These are phyloP conservation scores for Neophaeococcomyces aloes DNA, from an alignment of 2,329 filamentous ascomycete species.

Conservation along the genomic window DNA sequence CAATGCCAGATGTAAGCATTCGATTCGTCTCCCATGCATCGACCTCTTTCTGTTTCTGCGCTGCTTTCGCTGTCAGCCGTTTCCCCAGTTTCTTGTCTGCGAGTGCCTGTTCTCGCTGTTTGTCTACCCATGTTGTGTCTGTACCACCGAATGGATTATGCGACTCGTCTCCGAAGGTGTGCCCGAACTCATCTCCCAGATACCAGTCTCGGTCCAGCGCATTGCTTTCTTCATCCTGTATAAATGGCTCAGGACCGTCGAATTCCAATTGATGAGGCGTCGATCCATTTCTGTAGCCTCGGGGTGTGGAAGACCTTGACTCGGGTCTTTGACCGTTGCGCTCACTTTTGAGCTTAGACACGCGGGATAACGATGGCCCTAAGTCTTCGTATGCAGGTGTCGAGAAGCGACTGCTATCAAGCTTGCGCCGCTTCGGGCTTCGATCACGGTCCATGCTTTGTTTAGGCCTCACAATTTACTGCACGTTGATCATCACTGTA, in stretches of 20 bases:
- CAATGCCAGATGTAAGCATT: slow-evolving; percentile 93
- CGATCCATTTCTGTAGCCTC: slow-evolving; percentile 24
- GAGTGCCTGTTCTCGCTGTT: slow-evolving; percentile 61
- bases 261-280: slow-evolving; percentile 45
- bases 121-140: slow-evolving; percentile 62
- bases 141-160: slow-evolving; percentile 82
- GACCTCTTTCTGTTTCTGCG: slow-evolving; percentile 85
- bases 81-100: slow-evolving; percentile 69
- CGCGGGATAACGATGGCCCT: slow-evolving; percentile 32
- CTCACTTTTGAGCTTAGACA: slow-evolving; percentile 28
- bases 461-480: background rate
- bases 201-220: slow-evolving; percentile 91
- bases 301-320: slow-evolving; percentile 28
- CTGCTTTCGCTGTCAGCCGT: slow-evolving; percentile 59
- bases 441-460: slow-evolving; percentile 32
- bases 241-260: slow-evolving; percentile 51
- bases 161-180: slow-evolving; percentile 80
- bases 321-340: slow-evolving; percentile 6
- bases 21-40: slow-evolving; percentile 98
- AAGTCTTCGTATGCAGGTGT: slow-evolving; percentile 33
- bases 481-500: background rate
- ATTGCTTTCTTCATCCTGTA: slow-evolving; percentile 57
- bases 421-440: slow-evolving; percentile 55
- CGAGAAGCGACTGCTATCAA: slow-evolving; percentile 54
- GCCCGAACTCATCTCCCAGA: slow-evolving; percentile 70